These are phyloP conservation scores for Sporothrix globosa DNA, from an alignment of 2,329 filamentous ascomycete genomes.

Conservation along the genomic window DNA sequence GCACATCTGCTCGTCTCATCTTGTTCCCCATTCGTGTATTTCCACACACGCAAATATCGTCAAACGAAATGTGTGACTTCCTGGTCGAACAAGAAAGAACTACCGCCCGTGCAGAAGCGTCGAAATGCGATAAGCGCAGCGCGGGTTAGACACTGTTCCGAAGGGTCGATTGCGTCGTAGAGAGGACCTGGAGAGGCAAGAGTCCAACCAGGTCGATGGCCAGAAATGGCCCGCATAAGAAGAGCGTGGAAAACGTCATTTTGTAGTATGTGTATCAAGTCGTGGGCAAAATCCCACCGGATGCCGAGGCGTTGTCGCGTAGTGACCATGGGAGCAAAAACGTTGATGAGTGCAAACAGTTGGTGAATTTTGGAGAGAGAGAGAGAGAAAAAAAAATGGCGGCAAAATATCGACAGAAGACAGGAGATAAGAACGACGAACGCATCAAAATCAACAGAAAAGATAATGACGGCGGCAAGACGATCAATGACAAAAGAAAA, in stretches of 20 bases:
- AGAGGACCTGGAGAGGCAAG: neutral
- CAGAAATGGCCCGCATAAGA: neutral
- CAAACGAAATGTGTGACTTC: neutral
- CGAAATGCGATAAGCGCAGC: neutral
- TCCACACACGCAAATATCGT: neutral
- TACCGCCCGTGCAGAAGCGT: neutral
- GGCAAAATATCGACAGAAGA: conserved; percentile 10
- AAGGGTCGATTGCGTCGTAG: neutral
- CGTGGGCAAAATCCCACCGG: conserved; percentile 17
- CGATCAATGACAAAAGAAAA: neutral
- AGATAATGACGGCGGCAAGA: neutral
- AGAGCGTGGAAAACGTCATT: neutral
- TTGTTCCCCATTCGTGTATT: neutral
- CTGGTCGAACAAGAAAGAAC: neutral
- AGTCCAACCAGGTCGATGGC: neutral
- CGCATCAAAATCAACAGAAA: neutral
- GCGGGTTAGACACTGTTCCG: neutral
- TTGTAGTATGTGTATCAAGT: conserved; percentile 16
- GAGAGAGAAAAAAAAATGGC: neutral
- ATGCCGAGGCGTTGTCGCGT: conserved; percentile 22
- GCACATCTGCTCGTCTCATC: neutral
- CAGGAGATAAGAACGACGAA: neutral
- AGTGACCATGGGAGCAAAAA: conserved; percentile 10
- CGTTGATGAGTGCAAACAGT: neutral
- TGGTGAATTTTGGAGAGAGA: conserved; percentile 11